Conservation (phyloP, 257 asterid species). For the Solanum ossicruentum region DNA sequence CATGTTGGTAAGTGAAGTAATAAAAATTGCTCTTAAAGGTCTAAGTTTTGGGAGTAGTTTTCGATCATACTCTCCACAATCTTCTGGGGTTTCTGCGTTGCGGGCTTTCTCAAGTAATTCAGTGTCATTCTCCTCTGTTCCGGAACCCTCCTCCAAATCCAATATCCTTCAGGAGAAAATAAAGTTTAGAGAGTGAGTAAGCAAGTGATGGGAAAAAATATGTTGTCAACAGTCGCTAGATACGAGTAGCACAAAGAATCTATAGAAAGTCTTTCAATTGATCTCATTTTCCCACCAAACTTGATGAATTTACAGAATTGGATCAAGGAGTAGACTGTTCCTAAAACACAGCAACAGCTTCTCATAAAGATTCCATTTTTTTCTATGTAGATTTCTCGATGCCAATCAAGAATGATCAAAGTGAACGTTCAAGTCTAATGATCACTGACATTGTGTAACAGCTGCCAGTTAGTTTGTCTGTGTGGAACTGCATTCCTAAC, state of each 20-base stretch:
- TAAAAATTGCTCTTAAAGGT: background rate
- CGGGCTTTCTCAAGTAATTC: constrained; percentile 34
- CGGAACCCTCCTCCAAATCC: constrained; percentile 87
- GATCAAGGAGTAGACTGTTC: background rate
- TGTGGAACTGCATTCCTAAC: background rate
- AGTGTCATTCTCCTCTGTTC: constrained; percentile 54
- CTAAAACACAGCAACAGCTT: background rate
- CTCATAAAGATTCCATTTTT: background rate
- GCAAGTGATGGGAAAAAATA: background rate
- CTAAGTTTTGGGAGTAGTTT: background rate
- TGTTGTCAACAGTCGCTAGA: background rate
- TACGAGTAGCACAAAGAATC: background rate
- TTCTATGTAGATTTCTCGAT: background rate
- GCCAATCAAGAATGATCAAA: background rate
- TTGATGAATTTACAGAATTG: background rate
- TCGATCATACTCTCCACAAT: constrained; percentile 20
- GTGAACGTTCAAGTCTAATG: background rate
- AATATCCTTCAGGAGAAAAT: constrained; percentile 35
- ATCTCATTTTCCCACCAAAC: background rate
- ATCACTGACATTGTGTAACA: background rate
- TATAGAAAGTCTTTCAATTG: background rate
- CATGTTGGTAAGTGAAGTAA: background rate
- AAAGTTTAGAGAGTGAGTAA: background rate
- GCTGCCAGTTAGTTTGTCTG: background rate
- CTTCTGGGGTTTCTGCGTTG: constrained; percentile 7